Conservation (phyloP, 148 eudicot species). For the Amaranthus hypochondriacus region DNA sequence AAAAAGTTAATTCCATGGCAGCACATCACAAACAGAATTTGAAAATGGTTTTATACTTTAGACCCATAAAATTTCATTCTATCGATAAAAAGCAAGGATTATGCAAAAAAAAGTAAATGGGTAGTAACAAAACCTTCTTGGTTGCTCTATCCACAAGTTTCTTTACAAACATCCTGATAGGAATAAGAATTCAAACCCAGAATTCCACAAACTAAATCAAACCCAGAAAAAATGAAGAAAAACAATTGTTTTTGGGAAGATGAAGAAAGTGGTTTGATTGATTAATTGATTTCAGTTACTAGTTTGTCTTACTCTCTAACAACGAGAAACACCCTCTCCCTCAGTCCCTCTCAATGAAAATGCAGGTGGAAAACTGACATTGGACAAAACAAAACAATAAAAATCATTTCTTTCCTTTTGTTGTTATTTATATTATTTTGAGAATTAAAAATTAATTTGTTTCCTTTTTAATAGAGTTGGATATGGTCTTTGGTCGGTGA, state of each 20-base stretch:
- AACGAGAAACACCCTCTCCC: not conserved
- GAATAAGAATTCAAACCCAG: not conserved
- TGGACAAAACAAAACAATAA: no score
- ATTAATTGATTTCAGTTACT: constrained; percentile 21
- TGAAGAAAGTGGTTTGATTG: not conserved
- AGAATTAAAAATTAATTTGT: not conserved
- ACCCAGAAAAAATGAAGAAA: not conserved
- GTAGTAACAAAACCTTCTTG: constrained; percentile 17
- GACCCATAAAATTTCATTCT: no score
- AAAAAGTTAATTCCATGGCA: not conserved
- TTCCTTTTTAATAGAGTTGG: not conserved
- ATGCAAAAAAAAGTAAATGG: not conserved
- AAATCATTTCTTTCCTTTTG: not conserved
- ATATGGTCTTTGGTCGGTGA: constrained; percentile 11
- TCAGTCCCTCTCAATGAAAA: no score
- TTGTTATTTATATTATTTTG: no score
- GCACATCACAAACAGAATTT: not conserved
- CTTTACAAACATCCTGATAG: constrained; percentile 19
- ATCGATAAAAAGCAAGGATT: not conserved
- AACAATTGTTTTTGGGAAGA: not conserved
- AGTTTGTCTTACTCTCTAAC: not conserved
- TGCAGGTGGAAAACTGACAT: not conserved
- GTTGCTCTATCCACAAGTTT: constrained; percentile 31
- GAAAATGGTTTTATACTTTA: not conserved
- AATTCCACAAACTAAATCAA: not conserved